Base-by-base conservation (phyloP, 148 eudicot genomes). In the Heliamphora exappendiculata region DNA sequence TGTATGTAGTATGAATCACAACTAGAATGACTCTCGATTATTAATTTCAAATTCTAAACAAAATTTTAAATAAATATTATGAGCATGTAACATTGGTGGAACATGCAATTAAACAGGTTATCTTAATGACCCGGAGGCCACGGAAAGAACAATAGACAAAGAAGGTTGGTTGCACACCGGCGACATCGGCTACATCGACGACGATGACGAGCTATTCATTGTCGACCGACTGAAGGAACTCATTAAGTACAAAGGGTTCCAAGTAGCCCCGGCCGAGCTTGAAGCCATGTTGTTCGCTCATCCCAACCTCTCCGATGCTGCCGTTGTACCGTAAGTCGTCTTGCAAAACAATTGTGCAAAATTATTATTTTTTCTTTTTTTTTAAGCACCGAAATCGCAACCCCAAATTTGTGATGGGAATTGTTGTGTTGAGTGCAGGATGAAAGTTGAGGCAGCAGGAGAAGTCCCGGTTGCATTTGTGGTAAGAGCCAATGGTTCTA, bases 141-240 rank as follows among this genome's bases (percentile, higher is more conserved):
- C 98, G 3, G 86, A 86, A 59, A 87, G 84, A 42, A 91, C 92
- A 13, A 83, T 95, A 24, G 98, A 92, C 81, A 62, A 82, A 3
- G 86, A 92, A 37, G 98, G 98, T 3, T 95, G 97, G 97, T 84
- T 95, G 20, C 97, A 91, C 78, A 91, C 98, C 0, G 98, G 98
- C 0, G 97, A 95, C 29, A 86, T 95, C 10, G 98, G 98, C 59
- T 95, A 87, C 59, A 87, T 95, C 3, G 98, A 95, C 36, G 90
- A 92, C 1, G 89, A 95, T 20, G 85, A 87, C 2, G 91, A 92
- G 85, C 78, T 95, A 3, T 95, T 92, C 76, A 91, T 95, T 13
- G 97, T 95, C 2, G 98, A 95, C 31, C 51, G 97, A 31, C 81
- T 92, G 12, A 95, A 95, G 67, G 98, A 95, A 76, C 71, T 92